Evolutionary conservation across 768 basidiomycete species (phyloP).

Genomic region (Russula virescens): DNA sequence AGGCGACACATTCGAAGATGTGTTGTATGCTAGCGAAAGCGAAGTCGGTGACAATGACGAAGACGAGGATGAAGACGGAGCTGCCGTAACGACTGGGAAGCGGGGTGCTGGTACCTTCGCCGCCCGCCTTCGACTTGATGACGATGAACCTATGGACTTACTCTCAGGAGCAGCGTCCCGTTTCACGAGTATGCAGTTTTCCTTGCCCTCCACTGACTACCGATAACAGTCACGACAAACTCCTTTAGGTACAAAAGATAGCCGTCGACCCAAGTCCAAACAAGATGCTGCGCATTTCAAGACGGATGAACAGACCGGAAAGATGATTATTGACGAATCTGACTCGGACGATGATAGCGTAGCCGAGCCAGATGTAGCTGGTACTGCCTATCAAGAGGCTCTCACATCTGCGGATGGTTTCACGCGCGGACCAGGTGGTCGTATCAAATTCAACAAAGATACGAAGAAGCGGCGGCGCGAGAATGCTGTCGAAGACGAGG

Average conservation of each 20-base stretch:
- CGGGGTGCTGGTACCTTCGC: conserved; percentile 38
- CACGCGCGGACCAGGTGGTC: conserved; percentile 75
- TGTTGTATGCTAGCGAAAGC: conserved; percentile 94
- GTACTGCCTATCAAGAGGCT: conserved; percentile 78
- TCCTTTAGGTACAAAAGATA: conserved; percentile 38
- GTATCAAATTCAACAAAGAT: conserved; percentile 93
- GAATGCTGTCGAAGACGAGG: conserved; percentile 49
- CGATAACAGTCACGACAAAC: not conserved
- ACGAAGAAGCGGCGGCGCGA: conserved; percentile 87
- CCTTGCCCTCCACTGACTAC: not conserved
- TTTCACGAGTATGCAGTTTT: conserved; percentile 53
- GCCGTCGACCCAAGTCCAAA: conserved; percentile 68
- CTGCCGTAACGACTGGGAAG: conserved; percentile 35
- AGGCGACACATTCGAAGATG: conserved; percentile 94
- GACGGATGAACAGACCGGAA: conserved; percentile 76
- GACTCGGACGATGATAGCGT: conserved; percentile 41
- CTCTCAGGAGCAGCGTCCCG: conserved; percentile 71
- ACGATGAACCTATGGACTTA: conserved; percentile 94
- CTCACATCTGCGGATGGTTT: conserved; percentile 87
- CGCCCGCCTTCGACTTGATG: conserved; percentile 74
- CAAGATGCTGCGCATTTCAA: conserved; percentile 86
- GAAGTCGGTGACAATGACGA: conserved; percentile 73
- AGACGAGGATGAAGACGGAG: conserved; percentile 37
- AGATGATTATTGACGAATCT: conserved; percentile 67
- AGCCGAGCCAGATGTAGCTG: conserved; percentile 50